Conservation (phyloP, 176 grass and related monocot genomes). For the Musa beccarii region DNA sequence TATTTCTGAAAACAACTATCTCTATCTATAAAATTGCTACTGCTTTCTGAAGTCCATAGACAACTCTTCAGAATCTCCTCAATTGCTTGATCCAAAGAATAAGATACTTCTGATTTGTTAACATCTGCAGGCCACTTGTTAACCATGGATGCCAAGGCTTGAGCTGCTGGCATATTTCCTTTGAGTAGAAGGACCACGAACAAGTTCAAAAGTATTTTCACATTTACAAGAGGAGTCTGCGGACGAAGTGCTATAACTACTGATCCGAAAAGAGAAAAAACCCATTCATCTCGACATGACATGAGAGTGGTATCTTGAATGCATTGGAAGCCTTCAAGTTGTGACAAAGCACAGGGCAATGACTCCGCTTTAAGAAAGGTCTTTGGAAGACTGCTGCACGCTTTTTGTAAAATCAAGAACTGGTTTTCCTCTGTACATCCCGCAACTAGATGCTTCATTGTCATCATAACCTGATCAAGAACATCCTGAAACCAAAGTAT, state of each 20-base stretch:
- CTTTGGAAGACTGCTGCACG: conserved; percentile 38
- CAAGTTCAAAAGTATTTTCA: conserved; percentile 40
- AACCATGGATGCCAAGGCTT: conserved; percentile 78
- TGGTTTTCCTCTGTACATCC: conserved; percentile 62
- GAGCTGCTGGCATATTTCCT: conserved; percentile 65
- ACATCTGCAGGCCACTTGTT: conserved; percentile 56
- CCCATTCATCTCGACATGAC: conserved; percentile 40
- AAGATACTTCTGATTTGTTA: conserved; percentile 18
- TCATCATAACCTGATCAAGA: conserved; percentile 49
- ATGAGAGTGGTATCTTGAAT: conserved; percentile 6
- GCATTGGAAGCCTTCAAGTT: conserved; percentile 30
- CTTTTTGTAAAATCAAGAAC: conserved; percentile 69
- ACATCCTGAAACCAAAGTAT: conserved; percentile 50
- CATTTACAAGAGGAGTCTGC: conserved; percentile 58
- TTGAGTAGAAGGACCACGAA: conserved; percentile 53
- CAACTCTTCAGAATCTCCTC: conserved; percentile 47
- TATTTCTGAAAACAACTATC: conserved; percentile 26
- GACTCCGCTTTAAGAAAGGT: conserved; percentile 33
- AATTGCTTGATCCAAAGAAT: conserved; percentile 57
- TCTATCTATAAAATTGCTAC: conserved; percentile 25
- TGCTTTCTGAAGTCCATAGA: conserved; percentile 34
- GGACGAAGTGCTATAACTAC: conserved; percentile 57
- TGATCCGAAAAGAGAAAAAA: conserved; percentile 67
- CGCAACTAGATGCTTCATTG: conserved; percentile 75
- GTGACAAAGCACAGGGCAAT: conserved; percentile 19